Evolutionary conservation across 345 rosid species (phyloP), one percentile per base, ranked within the genome.

Genomic region (Cochlearia excelsa): DNA sequence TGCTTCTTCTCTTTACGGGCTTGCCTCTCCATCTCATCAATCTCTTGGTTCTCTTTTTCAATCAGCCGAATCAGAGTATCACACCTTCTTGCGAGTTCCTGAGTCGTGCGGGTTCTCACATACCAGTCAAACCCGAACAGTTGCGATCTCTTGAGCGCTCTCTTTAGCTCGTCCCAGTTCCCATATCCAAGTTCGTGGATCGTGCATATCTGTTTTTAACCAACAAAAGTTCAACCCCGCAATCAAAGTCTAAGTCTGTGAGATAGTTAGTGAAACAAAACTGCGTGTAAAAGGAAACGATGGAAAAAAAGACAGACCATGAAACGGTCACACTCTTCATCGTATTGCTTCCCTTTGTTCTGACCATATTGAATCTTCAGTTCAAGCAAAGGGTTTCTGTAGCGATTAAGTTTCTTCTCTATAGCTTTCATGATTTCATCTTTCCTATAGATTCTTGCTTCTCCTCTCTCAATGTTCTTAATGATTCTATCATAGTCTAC

Each of bases 341-440:
- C 87, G 77, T 94, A 90, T 74, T 84, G 66, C 77, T 87, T 90
- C 62, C 99, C 97, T 74, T 90, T 90, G 81, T 90, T 90, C 77
- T 94, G 99, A 63, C 96, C 99, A 68, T 94, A 90, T 61, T 90
- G 96, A 68, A 94, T 90, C 87, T 87, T 94, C 81, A 94, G 69
- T 69, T 94, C 99, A 46, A 87, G 87, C 99, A 97, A 94, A 1
- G 99, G 99, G 73, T 94, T 94, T 84, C 85, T 87, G 88, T 90
- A 94, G 38, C 97, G 96, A 71, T 94, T 96, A 82, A 94, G 78
- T 57, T 94, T 94, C 88, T 87, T 94, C 46, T 96, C 93, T 26
- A 94, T 87, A 40, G 96, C 99, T 78, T 85, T 89, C 99, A 93
- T 93, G 69, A 93, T 93, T 80, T 93, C 99, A 61, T 93, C 99